Evolutionary conservation across 352 stramenopile species (phyloP), one percentile per base, ranked within the genome.

Genomic region (Phytophthora niederhauseri): DNA sequence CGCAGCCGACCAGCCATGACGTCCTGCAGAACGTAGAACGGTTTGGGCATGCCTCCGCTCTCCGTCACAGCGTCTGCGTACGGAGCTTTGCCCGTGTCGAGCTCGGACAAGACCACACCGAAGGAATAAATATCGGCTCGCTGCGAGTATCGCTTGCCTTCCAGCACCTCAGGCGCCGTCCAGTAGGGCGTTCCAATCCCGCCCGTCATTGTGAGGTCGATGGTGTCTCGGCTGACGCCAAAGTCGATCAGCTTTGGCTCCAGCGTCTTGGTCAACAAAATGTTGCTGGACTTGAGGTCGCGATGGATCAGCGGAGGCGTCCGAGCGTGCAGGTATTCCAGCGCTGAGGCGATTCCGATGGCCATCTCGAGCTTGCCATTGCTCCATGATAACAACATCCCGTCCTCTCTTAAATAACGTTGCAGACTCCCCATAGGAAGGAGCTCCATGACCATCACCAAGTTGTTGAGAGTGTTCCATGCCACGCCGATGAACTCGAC

Each of bases 151-250:
- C 65, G 49, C n/a, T 87, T 75, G 36, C 78, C 78, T 55, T 79
- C 59, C 36, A 93, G 53, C 14, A 96, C 66, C 62, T 97, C 89
- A 0, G 88, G 89, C 1, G 89, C 87, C 8, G 90, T 91, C 77
- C 92, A 97, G 51, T 90, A 88, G 14, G 83, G 77, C n/a, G 89
- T 97, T 1, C 90, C 90, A 19, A 92, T 89, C 26, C 91, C 85
- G 3, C 85, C 48, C 76, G 78, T 75, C 91, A 86, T 55, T 57
- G 60, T 68, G 45, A 57, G n/a, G 36, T 73, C 66, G 11, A 61
- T 36, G n/a, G 48, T n/a, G 6, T 34, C 59, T 3, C 66, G 86
- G 24, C 71, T 84, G 68, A 92, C 69, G 52, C 90, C 91, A 73
- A 97, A 96, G 72, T 97, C 89, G 30, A 85, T 93, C 36, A 97